phyloP scores from a whole-genome alignment of 768 basidiomycete species.

The Russula sp. region DNA sequence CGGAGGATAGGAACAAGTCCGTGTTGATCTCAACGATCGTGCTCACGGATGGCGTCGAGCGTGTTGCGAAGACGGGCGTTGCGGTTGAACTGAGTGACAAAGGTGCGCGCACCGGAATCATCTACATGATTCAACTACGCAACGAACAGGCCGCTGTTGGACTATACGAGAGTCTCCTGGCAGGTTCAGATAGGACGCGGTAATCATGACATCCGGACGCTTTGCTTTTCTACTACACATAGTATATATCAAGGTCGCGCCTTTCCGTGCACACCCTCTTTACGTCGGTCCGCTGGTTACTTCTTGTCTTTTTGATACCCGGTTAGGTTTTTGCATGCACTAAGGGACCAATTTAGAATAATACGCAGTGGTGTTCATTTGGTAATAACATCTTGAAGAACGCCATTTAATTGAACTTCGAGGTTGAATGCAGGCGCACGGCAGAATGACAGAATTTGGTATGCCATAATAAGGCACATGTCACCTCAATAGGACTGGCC shows the following conservation, averaged over 20 bases:
- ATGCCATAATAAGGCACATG: no score
- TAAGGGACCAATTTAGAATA: constrained; percentile 9
- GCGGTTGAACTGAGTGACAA: constrained; percentile 93
- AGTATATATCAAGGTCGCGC: constrained; percentile 10
- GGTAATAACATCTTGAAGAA: constrained; percentile 1
- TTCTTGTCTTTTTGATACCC: constrained; percentile 21
- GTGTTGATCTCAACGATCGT: constrained; percentile 94
- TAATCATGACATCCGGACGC: constrained; percentile 16
- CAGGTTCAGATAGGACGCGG: constrained; percentile 73
- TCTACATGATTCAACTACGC: constrained; percentile 96
- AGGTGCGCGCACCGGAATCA: constrained; percentile 86
- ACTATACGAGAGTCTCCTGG: constrained; percentile 81
- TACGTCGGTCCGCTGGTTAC: constrained; percentile 14
- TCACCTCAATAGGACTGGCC: no score
- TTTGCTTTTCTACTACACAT: background rate
- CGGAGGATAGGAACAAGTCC: constrained; percentile 69
- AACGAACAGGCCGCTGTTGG: constrained; percentile 84
- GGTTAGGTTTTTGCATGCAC: constrained; percentile 21
- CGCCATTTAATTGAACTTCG: no score
- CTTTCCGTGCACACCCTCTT: background rate
- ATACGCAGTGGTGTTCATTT: background rate
- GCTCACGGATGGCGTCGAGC: constrained; percentile 91
- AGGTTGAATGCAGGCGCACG: no score
- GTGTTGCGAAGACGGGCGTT: constrained; percentile 98
- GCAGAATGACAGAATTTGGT: no score